Base-by-base conservation (phyloP, 2,329 filamentous ascomycete species). In the Ophiobolus disseminans region DNA sequence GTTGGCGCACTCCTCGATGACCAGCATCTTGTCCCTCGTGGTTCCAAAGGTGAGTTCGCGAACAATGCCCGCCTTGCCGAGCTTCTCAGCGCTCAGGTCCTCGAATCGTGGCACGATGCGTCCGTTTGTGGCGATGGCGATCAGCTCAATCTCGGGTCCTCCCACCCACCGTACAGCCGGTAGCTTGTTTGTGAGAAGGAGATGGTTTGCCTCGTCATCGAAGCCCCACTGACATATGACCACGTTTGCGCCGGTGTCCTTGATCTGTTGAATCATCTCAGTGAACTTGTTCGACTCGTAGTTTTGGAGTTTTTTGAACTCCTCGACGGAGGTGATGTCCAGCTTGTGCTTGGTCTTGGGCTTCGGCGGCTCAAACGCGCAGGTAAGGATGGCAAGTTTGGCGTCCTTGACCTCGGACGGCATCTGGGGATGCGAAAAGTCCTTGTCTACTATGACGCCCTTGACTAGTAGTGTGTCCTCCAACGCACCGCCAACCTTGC, bases 181-280 rank as follows among this genome's bases (percentile, higher is more conserved):
- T 7, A 99, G 85, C 69, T 94, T 82, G 81, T 97, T 97, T 78
- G 97, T 95, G 53, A 99, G 86, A 26, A 99, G 84, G 51, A 99
- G 79, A 76, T 99, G 94, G 80, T 99, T 99, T 56, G 94, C 94
- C 79, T 99, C 94, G 70, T 99, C 94, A 72, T 99, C 94, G 71
- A 99, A 99, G 61, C 94, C 94, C 94, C 95, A 99, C 75, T 99
- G 95, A 78, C 94, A 99, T 70, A 99, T 96, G 57, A 92, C 94
- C 53, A 99, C 83, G 78, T 99, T 99, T 58, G 94, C 94, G 54
- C 94, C 94, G 0, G 93, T 95, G 67, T 90, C 90, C 80, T 99
- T 99, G 80, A 99, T 94, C 77, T 97, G 90, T 72, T 95, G 83
- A 66, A 99, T 97, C 94, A 99, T 99, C 79, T 97, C 93, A 50